A percentile compares a stretch with the other conserved stretches of the same genome.
Evolutionary conservation across 2,329 filamentous ascomycete genomes (phyloP).

Genomic region (Talaromyces piceae): DNA sequence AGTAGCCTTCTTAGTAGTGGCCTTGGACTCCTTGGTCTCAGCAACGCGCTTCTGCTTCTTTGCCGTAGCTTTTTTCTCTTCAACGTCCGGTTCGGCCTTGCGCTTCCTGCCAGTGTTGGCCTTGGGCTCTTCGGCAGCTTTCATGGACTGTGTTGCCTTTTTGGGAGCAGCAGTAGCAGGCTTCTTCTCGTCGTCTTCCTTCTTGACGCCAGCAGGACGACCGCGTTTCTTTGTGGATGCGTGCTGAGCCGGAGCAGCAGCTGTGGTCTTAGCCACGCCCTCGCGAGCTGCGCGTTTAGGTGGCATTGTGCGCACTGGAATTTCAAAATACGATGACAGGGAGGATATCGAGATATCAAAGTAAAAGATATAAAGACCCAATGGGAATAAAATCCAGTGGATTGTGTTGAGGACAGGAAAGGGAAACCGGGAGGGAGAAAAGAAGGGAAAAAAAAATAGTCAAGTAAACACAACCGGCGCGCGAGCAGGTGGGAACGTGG

Average conservation of each 20-base stretch:
- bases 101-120: conserved; percentile 12
- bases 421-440: too few relatives aligned
- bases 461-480: conserved; percentile 2
- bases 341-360: background rate
- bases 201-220: conserved; percentile 8
- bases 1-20: background rate
- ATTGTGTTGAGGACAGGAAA: background rate
- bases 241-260: background rate
- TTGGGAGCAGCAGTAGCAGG: conserved; percentile 2
- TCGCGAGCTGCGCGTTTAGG: conserved; percentile 9
- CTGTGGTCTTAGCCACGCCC: conserved; percentile 2
- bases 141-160: conserved; percentile 18
- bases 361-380: background rate
- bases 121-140: conserved; percentile 11
- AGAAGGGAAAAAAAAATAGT: background rate
- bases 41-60: conserved; percentile 10
- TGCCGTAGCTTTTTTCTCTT: conserved; percentile 7
- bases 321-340: background rate
- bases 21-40: background rate
- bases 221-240: conserved; percentile 6
- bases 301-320: conserved; percentile 2
- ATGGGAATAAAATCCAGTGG: background rate
- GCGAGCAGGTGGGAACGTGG: background rate
- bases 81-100: conserved; percentile 11
- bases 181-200: conserved; percentile 2